phyloP scores from a whole-genome alignment of 1,139 yeast genomes.

The Suhomyces anneliseae region DNA sequence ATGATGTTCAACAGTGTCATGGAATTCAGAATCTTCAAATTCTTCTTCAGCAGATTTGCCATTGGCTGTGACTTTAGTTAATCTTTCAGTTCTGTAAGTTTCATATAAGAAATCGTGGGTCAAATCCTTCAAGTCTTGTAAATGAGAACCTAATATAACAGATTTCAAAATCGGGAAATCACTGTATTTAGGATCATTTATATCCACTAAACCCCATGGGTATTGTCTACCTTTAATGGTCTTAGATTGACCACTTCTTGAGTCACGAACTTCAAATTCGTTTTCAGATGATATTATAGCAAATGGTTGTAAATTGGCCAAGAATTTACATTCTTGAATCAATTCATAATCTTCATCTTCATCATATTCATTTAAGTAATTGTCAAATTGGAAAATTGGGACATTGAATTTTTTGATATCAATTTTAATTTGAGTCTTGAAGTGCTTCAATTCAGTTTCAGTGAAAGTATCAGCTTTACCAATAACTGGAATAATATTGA shows the following conservation, averaged over 20 bases:
- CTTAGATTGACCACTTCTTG: slow-evolving; percentile 51
- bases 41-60: slow-evolving; percentile 30
- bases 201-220: slow-evolving; percentile 92
- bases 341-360: slow-evolving; percentile 67
- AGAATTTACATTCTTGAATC: slow-evolving; percentile 74
- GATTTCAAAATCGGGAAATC: slow-evolving; percentile 84
- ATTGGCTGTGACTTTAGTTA: slow-evolving; percentile 49
- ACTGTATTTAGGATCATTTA: slow-evolving; percentile 76
- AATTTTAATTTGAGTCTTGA: slow-evolving; percentile 55
- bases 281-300: slow-evolving; percentile 78
- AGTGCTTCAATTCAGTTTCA: slow-evolving; percentile 61
- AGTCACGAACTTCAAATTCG: slow-evolving; percentile 51
- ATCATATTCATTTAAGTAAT: slow-evolving; percentile 44
- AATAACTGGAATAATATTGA: slow-evolving; percentile 85
- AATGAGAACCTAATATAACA: slow-evolving; percentile 85
- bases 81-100: slow-evolving; percentile 86
- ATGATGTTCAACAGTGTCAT: slow-evolving; percentile 30
- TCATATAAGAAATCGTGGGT: slow-evolving; percentile 93
- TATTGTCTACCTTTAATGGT: slow-evolving; percentile 78
- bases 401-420: slow-evolving; percentile 77
- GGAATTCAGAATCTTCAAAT: slow-evolving; percentile 28
- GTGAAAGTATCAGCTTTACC: slow-evolving; percentile 89
- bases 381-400: slow-evolving; percentile 78
- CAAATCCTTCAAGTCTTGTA: slow-evolving; percentile 88
- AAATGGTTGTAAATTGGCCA: slow-evolving; percentile 80